These are phyloP conservation scores for Helotiales sp. DNA, from an alignment of 2,329 filamentous ascomycete genomes.

Conservation along the genomic window DNA sequence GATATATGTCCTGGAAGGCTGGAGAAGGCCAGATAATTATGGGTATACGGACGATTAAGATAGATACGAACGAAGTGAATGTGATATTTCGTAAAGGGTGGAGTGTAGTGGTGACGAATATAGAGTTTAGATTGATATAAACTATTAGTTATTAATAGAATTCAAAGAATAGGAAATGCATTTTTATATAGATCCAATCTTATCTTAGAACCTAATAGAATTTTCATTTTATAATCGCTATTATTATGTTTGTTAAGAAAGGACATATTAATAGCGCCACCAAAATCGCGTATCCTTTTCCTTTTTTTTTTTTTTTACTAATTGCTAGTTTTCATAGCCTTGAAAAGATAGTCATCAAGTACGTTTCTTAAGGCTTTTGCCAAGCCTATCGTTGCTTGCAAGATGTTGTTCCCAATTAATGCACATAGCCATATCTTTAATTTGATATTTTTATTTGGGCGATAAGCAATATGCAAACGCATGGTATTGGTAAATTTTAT, in stretches of 20 bases:
- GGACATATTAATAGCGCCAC: background rate
- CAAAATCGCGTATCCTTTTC: background rate
- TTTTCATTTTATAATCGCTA: background rate
- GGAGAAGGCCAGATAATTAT: background rate
- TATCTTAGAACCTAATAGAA: background rate
- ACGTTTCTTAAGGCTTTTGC: conserved; percentile 17
- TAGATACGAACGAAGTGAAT: background rate
- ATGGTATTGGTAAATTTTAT: background rate
- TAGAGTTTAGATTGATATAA: background rate
- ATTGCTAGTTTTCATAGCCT: conserved; percentile 14
- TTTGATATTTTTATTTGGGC: background rate
- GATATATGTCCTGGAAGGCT: background rate
- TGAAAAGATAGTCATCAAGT: conserved; percentile 21
- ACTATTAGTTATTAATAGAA: no score
- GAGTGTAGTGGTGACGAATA: background rate
- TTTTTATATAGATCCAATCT: background rate
- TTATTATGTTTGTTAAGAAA: background rate
- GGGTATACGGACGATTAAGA: background rate
- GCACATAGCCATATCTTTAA: background rate
- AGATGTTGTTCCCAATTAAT: background rate
- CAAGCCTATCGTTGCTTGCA: background rate
- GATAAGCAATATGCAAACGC: background rate
- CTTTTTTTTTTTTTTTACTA: conserved; percentile 1
- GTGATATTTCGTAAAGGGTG: background rate
- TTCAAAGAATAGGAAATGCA: background rate